These are phyloP conservation scores for Lichtheimia ramosa DNA, from an alignment of 371 early-diverging fungal species.

Conservation along the genomic window DNA sequence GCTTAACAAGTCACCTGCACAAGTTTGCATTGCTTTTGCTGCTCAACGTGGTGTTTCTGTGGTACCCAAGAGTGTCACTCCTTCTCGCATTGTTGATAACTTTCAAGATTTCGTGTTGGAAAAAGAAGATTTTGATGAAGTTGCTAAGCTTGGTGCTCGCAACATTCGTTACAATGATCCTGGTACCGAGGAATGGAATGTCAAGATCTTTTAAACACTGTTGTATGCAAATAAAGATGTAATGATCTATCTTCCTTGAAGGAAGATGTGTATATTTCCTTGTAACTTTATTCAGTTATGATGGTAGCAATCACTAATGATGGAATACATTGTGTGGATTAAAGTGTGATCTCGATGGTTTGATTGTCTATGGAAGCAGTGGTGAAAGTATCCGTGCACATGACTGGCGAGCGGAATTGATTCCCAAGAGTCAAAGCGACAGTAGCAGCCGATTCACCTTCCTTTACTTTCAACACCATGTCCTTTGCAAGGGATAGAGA, in stretches of 20 bases:
- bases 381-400: background rate
- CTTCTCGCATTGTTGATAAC: conserved; percentile 54
- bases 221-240: no score
- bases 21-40: conserved; percentile 80
- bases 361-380: background rate
- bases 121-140: conserved; percentile 48
- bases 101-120: conserved; percentile 54
- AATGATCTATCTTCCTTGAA: no score
- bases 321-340: no score
- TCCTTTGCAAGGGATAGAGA: conserved; percentile 52
- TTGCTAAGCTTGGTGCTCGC: conserved; percentile 32
- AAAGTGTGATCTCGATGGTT: background rate
- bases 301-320: no score
- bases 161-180: conserved; percentile 49
- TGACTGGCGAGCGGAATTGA: background rate
- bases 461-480: conserved; percentile 20
- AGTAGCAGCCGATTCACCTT: background rate
- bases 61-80: conserved; percentile 58
- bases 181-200: conserved; percentile 38
- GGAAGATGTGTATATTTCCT: conserved; percentile 2
- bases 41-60: conserved; percentile 64
- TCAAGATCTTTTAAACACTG: conserved; percentile 28
- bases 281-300: background rate
- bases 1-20: conserved; percentile 69
- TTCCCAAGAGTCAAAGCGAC: background rate